A percentile compares a stretch with the other conserved stretches of the same genome.
Evolutionary conservation across 164 flowering plant species (phyloP).

Genomic region (Umbellularia californica): DNA sequence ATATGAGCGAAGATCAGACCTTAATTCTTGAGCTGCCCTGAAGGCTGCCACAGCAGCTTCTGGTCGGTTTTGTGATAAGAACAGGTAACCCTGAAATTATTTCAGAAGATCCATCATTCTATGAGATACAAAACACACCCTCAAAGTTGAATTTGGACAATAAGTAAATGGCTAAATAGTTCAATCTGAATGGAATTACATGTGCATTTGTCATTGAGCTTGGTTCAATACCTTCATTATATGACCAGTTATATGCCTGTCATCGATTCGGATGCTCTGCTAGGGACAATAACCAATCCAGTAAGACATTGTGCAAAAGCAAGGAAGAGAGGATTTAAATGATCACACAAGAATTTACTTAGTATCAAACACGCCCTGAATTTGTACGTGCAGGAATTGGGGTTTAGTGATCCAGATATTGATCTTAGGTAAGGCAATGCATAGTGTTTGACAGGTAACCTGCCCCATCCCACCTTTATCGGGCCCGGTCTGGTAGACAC

Average conservation of each 20-base stretch:
- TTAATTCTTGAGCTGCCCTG: constrained; percentile 84
- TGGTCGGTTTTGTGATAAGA: constrained; percentile 64
- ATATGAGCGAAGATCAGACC: constrained; percentile 96
- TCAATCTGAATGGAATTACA: constrained; percentile 1
- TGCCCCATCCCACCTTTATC: too few relatives aligned
- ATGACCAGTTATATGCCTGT: constrained; percentile 79
- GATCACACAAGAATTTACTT: not conserved
- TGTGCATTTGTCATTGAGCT: not conserved
- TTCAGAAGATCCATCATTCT: constrained; percentile 10
- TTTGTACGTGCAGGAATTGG: not conserved
- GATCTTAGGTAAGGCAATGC: not conserved
- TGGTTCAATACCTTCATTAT: constrained; percentile 74
- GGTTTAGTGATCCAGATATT: not conserved
- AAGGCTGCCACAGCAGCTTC: constrained; percentile 85
- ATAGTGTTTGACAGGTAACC: too few relatives aligned
- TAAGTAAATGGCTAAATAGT: not conserved
- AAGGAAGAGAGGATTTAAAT: not conserved
- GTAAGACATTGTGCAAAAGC: not conserved
- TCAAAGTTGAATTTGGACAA: not conserved
- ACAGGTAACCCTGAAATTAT: constrained; percentile 68
- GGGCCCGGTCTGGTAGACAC: too few relatives aligned
- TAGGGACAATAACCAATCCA: constrained; percentile 12
- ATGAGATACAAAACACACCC: constrained; percentile 8
- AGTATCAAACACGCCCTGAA: not conserved
- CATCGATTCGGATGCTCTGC: constrained; percentile 85